Percentiles rank a stretch among this genome's conserved stretches.
phyloP scores from a whole-genome alignment of 192 early-diverging fungal species.

The Spizellomyces punctatus region DNA sequence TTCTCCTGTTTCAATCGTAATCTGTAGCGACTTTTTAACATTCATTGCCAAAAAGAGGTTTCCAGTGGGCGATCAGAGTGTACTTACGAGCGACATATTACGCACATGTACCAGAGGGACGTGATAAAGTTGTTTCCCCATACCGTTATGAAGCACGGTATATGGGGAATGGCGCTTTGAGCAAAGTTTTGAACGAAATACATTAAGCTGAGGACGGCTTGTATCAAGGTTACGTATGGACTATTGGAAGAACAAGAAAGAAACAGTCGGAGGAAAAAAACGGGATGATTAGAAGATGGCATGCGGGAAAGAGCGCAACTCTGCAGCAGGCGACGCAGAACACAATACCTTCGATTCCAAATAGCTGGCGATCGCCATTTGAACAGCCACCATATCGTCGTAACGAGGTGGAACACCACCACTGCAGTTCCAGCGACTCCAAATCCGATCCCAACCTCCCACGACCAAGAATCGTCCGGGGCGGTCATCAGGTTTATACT shows the following conservation, averaged over 20 bases:
- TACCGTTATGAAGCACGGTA: conserved; percentile 3
- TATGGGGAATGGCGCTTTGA: not conserved
- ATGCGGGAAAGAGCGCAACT: too few relatives aligned
- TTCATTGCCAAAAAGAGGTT: not conserved
- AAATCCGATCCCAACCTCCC: not conserved
- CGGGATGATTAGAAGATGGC: too few relatives aligned
- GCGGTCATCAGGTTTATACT: not conserved
- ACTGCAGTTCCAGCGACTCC: not conserved
- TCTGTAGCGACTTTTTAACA: not conserved
- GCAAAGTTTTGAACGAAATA: not conserved
- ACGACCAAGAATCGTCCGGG: not conserved
- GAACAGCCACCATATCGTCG: not conserved
- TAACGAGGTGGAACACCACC: not conserved
- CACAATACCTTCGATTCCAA: not conserved
- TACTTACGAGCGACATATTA: conserved; percentile 7
- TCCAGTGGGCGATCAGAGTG: not conserved
- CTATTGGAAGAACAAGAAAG: not conserved
- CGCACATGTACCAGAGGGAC: not conserved
- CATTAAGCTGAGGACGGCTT: not conserved
- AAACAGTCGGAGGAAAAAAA: not conserved
- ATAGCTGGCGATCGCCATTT: not conserved
- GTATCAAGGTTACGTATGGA: not conserved
- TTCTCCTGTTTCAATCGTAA: conserved; percentile 2
- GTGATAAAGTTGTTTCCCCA: conserved; percentile 5
- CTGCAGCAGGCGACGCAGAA: not conserved